These are phyloP conservation scores for Didymella pomorum DNA, from an alignment of 2,329 filamentous ascomycete species.

Conservation along the genomic window DNA sequence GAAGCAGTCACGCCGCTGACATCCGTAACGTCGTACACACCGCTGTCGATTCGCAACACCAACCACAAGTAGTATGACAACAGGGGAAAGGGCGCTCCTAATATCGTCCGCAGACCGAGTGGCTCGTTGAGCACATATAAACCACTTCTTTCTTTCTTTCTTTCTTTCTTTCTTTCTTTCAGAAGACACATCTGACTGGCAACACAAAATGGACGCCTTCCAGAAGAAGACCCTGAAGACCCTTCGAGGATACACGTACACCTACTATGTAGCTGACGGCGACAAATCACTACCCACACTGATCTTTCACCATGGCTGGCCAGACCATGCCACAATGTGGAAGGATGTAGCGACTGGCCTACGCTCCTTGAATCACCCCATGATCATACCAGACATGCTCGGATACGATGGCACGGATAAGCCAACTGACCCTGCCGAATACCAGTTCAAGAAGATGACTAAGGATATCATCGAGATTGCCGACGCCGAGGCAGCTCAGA, in stretches of 20 bases:
- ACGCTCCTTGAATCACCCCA: constrained; percentile 51
- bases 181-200: neutral
- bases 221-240: constrained; percentile 39
- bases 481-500: constrained; percentile 31
- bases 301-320: constrained; percentile 60
- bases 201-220: constrained; percentile 36
- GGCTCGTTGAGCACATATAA: neutral
- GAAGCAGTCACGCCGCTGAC: constrained; percentile 4
- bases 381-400: constrained; percentile 51
- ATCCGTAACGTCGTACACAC: neutral
- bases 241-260: constrained; percentile 39
- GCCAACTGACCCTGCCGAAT: constrained; percentile 35
- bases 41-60: neutral
- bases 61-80: neutral
- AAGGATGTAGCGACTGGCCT: constrained; percentile 52
- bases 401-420: constrained; percentile 51
- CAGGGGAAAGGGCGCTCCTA: neutral
- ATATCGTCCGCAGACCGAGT: neutral
- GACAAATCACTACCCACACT: constrained; percentile 35
- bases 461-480: constrained; percentile 39
- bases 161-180: neutral
- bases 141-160: neutral
- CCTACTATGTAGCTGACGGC: constrained; percentile 36
- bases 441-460: constrained; percentile 34
- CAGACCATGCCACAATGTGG: constrained; percentile 59